Conservation (phyloP, 2,329 filamentous ascomycete species). For the Claviceps digitariae region DNA sequence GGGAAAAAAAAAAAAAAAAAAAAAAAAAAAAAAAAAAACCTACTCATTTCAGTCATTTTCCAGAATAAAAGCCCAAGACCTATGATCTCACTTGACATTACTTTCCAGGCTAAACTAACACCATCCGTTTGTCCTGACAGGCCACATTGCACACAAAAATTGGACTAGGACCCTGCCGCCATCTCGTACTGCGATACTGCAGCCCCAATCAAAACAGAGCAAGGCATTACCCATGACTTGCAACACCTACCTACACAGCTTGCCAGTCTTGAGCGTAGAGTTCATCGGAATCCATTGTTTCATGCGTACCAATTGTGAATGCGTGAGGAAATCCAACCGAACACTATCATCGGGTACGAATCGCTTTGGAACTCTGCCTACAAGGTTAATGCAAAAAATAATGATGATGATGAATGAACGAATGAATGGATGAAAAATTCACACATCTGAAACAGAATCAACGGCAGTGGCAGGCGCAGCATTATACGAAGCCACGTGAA, state of each 20-base stretch:
- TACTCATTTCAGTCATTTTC: background rate
- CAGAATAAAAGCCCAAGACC: background rate
- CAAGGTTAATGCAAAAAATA: slow-evolving; percentile 15
- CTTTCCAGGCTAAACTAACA: slow-evolving; percentile 51
- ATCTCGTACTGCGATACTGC: slow-evolving; percentile 53
- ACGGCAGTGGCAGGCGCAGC: background rate
- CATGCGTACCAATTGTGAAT: slow-evolving; percentile 53
- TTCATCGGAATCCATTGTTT: slow-evolving; percentile 47
- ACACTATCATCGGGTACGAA: slow-evolving; percentile 30
- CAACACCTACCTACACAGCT: slow-evolving; percentile 80
- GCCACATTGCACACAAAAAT: slow-evolving; percentile 55
- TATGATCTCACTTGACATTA: background rate
- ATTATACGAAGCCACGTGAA: background rate
- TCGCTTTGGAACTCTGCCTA: slow-evolving; percentile 45
- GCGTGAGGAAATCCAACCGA: slow-evolving; percentile 8
- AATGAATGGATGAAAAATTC: too few species aligned
- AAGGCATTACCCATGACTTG: slow-evolving; percentile 55
- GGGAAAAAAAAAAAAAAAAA: too few species aligned
- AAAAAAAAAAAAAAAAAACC: too few species aligned
- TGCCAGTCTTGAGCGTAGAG: slow-evolving; percentile 53
- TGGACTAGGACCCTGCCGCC: slow-evolving; percentile 53
- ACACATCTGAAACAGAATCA: background rate
- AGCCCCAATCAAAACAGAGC: slow-evolving; percentile 45
- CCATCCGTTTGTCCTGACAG: slow-evolving; percentile 52
- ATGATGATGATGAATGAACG: too few species aligned